Evolutionary conservation across 2,329 filamentous ascomycete genomes (phyloP).

Genomic region (Trichoderma sp.): DNA sequence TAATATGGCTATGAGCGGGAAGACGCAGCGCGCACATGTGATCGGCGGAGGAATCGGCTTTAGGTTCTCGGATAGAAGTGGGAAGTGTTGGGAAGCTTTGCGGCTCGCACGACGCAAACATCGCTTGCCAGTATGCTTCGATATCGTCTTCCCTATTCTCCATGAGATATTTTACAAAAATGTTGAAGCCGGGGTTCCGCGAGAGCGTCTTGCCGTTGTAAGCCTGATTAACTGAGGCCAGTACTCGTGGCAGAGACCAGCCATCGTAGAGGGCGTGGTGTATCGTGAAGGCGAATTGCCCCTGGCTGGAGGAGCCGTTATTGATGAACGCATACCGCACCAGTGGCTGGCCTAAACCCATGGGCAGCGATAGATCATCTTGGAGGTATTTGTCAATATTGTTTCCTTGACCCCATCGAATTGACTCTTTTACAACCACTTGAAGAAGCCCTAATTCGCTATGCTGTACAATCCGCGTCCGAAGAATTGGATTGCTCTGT

Average conservation of each 20-base stretch:
- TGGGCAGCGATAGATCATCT: not conserved
- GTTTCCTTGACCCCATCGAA: slow-evolving; percentile 21
- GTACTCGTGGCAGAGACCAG: slow-evolving; percentile 13
- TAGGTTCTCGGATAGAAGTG: not conserved
- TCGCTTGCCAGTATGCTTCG: not conserved
- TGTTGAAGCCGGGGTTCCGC: no score
- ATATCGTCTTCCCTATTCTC: not conserved
- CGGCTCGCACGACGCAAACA: not conserved
- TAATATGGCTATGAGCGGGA: not conserved
- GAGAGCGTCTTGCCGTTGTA: no score
- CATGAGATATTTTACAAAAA: no score
- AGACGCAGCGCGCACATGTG: not conserved
- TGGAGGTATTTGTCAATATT: not conserved
- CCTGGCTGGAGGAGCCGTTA: no score
- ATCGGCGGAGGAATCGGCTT: not conserved
- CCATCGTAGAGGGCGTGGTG: slow-evolving; percentile 30
- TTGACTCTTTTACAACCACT: slow-evolving; percentile 42
- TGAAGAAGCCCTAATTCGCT: slow-evolving; percentile 44
- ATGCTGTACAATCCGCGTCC: slow-evolving; percentile 50
- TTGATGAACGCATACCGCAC: no score
- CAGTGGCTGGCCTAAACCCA: not conserved
- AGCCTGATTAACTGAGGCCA: no score
- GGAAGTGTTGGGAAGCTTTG: not conserved
- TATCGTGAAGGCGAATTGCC: slow-evolving; percentile 26
- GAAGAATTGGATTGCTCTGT: slow-evolving; percentile 37